These are phyloP conservation scores for Aspergillus biplanus DNA, from an alignment of 495 filamentous ascomycete genomes.

Conservation along the genomic window DNA sequence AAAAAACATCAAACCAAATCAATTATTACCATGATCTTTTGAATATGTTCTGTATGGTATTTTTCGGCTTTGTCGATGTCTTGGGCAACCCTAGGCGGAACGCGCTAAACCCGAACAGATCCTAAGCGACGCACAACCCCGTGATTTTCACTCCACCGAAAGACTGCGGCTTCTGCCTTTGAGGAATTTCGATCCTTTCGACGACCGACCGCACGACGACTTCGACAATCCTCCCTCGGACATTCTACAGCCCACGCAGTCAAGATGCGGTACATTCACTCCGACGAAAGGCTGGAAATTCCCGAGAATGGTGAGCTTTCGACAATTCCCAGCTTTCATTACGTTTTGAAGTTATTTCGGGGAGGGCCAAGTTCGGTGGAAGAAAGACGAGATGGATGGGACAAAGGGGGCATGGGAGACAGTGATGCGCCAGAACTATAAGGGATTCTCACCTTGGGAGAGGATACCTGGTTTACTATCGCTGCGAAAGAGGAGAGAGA, in stretches of 20 bases:
- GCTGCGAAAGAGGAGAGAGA: not conserved
- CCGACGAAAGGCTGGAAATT: slow-evolving; percentile 87
- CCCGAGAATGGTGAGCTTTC: slow-evolving; percentile 88
- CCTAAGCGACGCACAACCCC: slow-evolving; percentile 57
- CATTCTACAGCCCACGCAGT: slow-evolving; percentile 51
- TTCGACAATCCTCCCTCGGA: slow-evolving; percentile 55
- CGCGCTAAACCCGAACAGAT: slow-evolving; percentile 40
- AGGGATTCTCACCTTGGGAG: not conserved
- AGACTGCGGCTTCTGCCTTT: slow-evolving; percentile 33
- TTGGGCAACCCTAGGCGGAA: slow-evolving; percentile 41
- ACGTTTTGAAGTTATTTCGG: slow-evolving; percentile 6
- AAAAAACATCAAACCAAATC: no score
- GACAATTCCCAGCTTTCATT: slow-evolving; percentile 26
- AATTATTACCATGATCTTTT: no score
- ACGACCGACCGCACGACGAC: slow-evolving; percentile 47
- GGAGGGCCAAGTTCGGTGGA: not conserved
- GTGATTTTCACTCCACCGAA: slow-evolving; percentile 52
- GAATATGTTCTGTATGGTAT: no score
- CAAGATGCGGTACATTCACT: slow-evolving; percentile 99
- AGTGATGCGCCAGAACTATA: slow-evolving; percentile 11
- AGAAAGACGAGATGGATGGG: not conserved
- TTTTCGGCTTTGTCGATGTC: not conserved
- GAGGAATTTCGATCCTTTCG: slow-evolving; percentile 51
- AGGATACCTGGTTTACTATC: slow-evolving; percentile 1
- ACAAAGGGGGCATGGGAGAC: not conserved